Evolutionary conservation across 2,329 filamentous ascomycete genomes (phyloP), one percentile per base, ranked within the genome.

Genomic region (Colletotrichum magnum): DNA sequence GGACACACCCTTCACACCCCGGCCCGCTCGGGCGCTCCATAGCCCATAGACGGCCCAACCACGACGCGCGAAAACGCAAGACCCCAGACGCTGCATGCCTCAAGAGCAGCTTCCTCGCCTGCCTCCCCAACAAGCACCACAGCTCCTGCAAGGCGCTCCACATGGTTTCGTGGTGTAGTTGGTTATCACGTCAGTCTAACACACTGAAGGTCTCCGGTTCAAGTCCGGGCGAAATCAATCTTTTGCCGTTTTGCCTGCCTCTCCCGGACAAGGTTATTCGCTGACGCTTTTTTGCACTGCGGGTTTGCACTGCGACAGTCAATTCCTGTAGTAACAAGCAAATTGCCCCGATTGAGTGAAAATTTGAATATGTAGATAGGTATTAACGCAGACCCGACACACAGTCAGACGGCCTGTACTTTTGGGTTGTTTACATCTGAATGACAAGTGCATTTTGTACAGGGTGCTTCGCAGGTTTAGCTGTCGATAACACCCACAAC

Each of bases 401-500:
- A 24, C 21, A 24, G 21, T 18, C 16, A 6, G 45, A 47, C 16
- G 45, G 9, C 16, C 15, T n/a, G 45, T 16, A n/a, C 16, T 7
- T 47, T 47, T 47, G 45, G 16, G 15, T 47, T 18, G 18, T 18
- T 47, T n/a, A 47, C 45, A 47, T 16, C 18, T 47, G 7, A 18
- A n/a, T 18, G 45, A 47, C 18, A 18, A 47, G 16, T 47, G 10
- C 9, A 18, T 47, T 18, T 47, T 18, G 1, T 18, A n/a, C 6
- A 10, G 45, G 7, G 18, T 16, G 6, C 6, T 9, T 3, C 16
- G 18, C 45, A 9, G 36, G 15, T 21, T 59, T 18, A 58, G 74
- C 57, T 75, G 18, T 75, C 74, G 3, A 78, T 75, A 32, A 88
- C 75, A 1, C 86, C 90, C 61, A 98, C 86, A 4, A 97, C 80